Evolutionary conservation across 371 early-diverging fungal species (phyloP).

Genomic region (Saksenaea vasiformis): DNA sequence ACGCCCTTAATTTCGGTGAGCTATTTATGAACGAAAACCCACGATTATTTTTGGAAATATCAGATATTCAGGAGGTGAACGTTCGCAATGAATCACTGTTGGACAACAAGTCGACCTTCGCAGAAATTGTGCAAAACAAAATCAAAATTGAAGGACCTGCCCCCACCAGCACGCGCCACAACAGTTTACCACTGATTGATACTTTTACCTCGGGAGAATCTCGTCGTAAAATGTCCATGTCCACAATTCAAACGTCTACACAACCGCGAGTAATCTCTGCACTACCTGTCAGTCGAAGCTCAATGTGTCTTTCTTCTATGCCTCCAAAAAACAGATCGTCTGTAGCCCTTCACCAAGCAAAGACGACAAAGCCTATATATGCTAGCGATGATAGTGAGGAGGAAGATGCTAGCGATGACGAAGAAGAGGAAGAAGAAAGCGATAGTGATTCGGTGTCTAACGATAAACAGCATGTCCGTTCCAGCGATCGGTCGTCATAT

Average conservation of each 20-base stretch:
- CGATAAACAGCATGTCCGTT: neutral
- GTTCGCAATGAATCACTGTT: slow-evolving; percentile 21
- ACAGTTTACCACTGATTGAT: neutral
- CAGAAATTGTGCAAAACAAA: slow-evolving; percentile 24
- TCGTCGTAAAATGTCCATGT: neutral
- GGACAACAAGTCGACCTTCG: slow-evolving; percentile 31
- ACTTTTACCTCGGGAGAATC: neutral
- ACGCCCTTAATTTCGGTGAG: slow-evolving; percentile 40
- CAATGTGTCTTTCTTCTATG: slow-evolving; percentile 3
- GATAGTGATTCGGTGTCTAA: slow-evolving; percentile 24
- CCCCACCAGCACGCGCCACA: neutral
- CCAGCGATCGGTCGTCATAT: too few relatives aligned
- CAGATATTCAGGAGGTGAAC: slow-evolving; percentile 27
- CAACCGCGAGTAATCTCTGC: too few relatives aligned
- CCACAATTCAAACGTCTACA: neutral
- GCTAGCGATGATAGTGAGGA: slow-evolving; percentile 27
- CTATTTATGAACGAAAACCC: slow-evolving; percentile 9
- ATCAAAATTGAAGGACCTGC: neutral
- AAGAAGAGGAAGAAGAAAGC: slow-evolving; percentile 30
- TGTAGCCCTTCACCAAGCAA: neutral
- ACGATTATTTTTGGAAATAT: slow-evolving; percentile 38
- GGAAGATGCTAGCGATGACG: slow-evolving; percentile 21
- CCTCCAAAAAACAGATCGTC: neutral
- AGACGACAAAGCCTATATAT: slow-evolving; percentile 8
- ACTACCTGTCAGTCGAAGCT: neutral